Percentiles rank a stretch among this genome's conserved stretches.
Evolutionary conservation across 2,329 filamentous ascomycete species (phyloP).

Genomic region (Xylaria sp.): DNA sequence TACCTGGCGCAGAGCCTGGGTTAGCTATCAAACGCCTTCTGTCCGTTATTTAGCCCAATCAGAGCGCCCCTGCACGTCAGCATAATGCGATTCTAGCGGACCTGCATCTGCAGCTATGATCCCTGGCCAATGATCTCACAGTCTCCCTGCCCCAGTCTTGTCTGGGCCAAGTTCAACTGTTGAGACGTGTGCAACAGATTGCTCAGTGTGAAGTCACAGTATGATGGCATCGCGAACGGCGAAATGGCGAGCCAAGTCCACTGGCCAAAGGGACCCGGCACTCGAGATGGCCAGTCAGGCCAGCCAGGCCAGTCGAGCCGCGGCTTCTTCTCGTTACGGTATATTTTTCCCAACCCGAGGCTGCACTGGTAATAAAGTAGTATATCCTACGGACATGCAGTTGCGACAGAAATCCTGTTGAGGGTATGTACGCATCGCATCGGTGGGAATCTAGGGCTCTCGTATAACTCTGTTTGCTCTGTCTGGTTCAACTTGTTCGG

Average conservation of each 20-base stretch:
- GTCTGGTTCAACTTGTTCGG: too few relatives aligned
- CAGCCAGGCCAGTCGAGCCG: slow-evolving; percentile 19
- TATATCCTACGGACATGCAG: not conserved
- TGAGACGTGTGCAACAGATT: slow-evolving; percentile 34
- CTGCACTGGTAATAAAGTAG: too few relatives aligned
- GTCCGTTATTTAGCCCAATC: too few relatives aligned
- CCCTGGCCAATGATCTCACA: slow-evolving; percentile 32
- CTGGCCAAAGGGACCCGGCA: not conserved
- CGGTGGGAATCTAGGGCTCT: too few relatives aligned
- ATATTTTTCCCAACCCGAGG: not conserved
- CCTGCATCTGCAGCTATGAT: slow-evolving; percentile 17
- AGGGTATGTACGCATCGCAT: too few relatives aligned
- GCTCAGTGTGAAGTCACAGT: not conserved
- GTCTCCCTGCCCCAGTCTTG: slow-evolving; percentile 6
- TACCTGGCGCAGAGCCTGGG: too few relatives aligned
- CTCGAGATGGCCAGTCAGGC: not conserved
- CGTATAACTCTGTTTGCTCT: too few relatives aligned
- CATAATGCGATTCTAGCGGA: too few relatives aligned
- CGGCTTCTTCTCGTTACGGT: slow-evolving; percentile 6
- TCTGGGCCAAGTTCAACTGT: slow-evolving; percentile 38
- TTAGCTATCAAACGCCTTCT: too few relatives aligned
- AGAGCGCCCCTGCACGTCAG: too few relatives aligned
- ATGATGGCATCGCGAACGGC: slow-evolving; percentile 11
- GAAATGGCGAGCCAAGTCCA: not conserved
- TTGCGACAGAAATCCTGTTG: too few relatives aligned